Evolutionary conservation across 1,139 yeast species (phyloP).

Genomic region (Diutina catenulata): DNA sequence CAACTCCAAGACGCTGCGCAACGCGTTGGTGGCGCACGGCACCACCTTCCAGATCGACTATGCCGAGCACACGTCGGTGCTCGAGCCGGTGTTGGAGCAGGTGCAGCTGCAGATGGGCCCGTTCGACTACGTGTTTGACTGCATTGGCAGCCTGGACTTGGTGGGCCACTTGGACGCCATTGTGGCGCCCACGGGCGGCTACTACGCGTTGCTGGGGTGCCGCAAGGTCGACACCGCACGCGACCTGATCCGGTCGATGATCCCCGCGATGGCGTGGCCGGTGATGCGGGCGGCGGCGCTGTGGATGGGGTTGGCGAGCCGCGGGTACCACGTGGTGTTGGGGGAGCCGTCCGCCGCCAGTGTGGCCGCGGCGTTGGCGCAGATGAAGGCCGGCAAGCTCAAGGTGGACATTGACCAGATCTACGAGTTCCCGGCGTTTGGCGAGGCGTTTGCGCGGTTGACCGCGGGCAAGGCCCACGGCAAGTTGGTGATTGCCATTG

Average conservation of each 20-base stretch:
- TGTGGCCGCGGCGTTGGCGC: slow-evolving; percentile 16
- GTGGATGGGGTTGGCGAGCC: slow-evolving; percentile 11
- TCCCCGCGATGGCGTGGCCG: slow-evolving; percentile 7
- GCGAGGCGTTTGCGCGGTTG: slow-evolving; percentile 37
- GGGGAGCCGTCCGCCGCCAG: slow-evolving; percentile 10
- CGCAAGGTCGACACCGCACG: slow-evolving; percentile 17
- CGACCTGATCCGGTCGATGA: slow-evolving; percentile 1
- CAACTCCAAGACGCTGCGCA: slow-evolving; percentile 16
- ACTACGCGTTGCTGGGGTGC: slow-evolving; percentile 38
- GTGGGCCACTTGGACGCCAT: slow-evolving; percentile 15
- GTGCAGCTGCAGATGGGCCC: slow-evolving; percentile 10
- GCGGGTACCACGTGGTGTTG: slow-evolving; percentile 11
- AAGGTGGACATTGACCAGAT: slow-evolving; percentile 42
- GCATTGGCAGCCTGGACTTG: slow-evolving; percentile 18
- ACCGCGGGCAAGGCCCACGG: slow-evolving; percentile 44
- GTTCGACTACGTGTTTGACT: slow-evolving; percentile 28
- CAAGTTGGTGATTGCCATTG: slow-evolving; percentile 43
- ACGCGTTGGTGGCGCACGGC: slow-evolving; percentile 33
- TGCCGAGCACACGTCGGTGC: slow-evolving; percentile 15
- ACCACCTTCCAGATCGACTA: slow-evolving; percentile 44
- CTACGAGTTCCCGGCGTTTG: slow-evolving; percentile 34
- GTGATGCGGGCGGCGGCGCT: slow-evolving; percentile 8
- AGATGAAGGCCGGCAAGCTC: slow-evolving; percentile 30
- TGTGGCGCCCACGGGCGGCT: slow-evolving; percentile 28
- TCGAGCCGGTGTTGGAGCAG: slow-evolving; percentile 9